Percentiles rank a stretch among this genome's conserved stretches.
Conservation (phyloP, 1,284 basidiomycete species). For the Coniferiporia sulphurascens region DNA sequence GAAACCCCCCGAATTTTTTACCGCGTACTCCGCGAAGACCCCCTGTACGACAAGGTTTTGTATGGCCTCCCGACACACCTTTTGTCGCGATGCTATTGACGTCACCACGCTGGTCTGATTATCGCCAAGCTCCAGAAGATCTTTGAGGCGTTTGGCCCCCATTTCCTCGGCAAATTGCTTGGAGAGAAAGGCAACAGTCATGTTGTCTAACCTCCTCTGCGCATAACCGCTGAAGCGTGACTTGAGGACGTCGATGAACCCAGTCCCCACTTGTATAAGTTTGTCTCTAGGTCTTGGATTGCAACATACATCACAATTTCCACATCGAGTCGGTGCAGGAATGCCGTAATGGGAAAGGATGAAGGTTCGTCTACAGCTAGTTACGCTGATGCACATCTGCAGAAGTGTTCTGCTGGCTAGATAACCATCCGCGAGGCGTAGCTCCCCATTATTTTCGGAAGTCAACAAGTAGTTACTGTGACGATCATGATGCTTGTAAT, state of each 20-base stretch:
- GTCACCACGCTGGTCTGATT: not conserved
- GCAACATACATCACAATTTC: conserved; percentile 1
- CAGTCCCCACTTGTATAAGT: not conserved
- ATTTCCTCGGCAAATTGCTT: not conserved
- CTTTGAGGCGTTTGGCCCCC: not conserved
- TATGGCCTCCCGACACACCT: not conserved
- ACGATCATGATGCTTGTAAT: not conserved
- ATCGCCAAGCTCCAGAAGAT: not conserved
- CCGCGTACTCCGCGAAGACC: not conserved
- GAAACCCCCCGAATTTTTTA: not conserved
- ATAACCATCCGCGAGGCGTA: not conserved
- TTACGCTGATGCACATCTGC: not conserved
- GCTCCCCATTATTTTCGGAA: not conserved
- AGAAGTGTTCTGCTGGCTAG: not conserved
- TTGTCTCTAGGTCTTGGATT: not conserved
- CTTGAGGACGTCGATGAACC: not conserved
- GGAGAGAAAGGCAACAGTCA: not conserved
- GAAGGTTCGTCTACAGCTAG: not conserved
- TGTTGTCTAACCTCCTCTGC: too few species aligned
- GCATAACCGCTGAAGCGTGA: not conserved
- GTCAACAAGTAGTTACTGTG: not conserved
- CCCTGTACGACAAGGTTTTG: not conserved
- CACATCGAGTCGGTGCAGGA: not conserved
- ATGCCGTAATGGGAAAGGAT: not conserved
- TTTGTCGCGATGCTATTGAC: not conserved